These are phyloP conservation scores for Hevea brasiliensis DNA, from an alignment of 345 rosid genomes.

Conservation along the genomic window DNA sequence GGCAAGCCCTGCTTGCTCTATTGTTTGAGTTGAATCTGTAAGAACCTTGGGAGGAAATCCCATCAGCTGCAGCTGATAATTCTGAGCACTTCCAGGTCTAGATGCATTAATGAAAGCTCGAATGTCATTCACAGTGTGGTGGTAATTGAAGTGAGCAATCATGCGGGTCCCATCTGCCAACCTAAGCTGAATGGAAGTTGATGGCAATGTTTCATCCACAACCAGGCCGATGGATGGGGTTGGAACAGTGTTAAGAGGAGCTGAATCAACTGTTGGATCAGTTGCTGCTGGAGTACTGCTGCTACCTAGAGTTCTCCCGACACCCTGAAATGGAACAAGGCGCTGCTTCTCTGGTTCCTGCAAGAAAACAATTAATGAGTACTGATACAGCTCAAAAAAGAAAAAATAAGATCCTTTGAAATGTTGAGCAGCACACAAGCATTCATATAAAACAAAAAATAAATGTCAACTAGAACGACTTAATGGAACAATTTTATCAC, in stretches of 20 bases:
- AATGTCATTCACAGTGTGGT: slow-evolving; percentile 65
- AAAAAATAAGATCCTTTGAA: background rate
- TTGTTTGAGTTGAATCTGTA: slow-evolving; percentile 52
- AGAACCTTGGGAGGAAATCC: slow-evolving; percentile 96
- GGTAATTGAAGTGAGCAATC: slow-evolving; percentile 65
- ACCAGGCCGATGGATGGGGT: slow-evolving; percentile 39
- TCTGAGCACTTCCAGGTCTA: slow-evolving; percentile 53
- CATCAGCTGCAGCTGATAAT: slow-evolving; percentile 82
- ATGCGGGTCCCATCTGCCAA: slow-evolving; percentile 81
- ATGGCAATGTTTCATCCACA: slow-evolving; percentile 64
- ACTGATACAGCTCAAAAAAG: background rate
- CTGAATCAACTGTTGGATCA: slow-evolving; percentile 28
- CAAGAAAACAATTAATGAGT: slow-evolving; percentile 14
- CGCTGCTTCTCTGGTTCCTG: slow-evolving; percentile 75
- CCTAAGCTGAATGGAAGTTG: slow-evolving; percentile 85
- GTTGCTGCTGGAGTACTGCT: slow-evolving; percentile 40
- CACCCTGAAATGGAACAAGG: slow-evolving; percentile 73
- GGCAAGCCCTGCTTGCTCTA: slow-evolving; percentile 79
- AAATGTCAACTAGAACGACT: background rate
- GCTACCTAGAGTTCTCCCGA: slow-evolving; percentile 91
- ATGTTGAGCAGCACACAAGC: background rate
- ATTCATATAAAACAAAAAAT: background rate
- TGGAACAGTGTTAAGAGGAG: slow-evolving; percentile 36
- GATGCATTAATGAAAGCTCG: slow-evolving; percentile 63
- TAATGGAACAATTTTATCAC: background rate